A percentile compares a stretch with the other conserved stretches of the same genome.
Evolutionary conservation across 257 asterid species (phyloP).

Genomic region (Solanum chmielewskii): DNA sequence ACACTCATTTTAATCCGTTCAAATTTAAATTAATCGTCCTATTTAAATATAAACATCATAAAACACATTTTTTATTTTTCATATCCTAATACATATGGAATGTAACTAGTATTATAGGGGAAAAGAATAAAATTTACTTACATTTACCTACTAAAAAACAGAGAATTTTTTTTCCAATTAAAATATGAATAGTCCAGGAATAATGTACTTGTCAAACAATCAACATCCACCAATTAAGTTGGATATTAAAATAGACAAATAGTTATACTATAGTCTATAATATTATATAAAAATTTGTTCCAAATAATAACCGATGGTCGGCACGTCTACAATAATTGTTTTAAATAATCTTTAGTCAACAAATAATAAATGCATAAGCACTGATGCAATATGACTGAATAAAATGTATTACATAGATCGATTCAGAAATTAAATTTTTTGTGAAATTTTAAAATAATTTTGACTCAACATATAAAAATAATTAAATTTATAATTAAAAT

Average conservation of each 20-base stretch:
- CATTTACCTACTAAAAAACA: background rate
- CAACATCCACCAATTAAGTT: background rate
- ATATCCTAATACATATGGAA: background rate
- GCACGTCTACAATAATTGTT: background rate
- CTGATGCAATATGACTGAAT: background rate
- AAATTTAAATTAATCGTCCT: background rate
- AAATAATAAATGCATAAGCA: background rate
- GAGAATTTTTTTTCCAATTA: background rate
- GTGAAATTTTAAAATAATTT: accelerated
- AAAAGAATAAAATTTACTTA: background rate
- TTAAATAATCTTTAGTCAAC: background rate
- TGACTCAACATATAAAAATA: background rate
- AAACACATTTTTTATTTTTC: background rate
- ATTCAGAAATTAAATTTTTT: background rate
- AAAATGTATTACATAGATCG: accelerated
- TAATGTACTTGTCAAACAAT: background rate
- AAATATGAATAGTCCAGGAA: background rate
- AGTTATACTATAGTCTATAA: background rate
- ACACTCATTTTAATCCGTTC: background rate
- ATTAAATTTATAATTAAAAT: background rate
- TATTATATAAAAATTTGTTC: background rate
- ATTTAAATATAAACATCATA: background rate
- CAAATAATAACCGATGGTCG: background rate
- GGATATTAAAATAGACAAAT: background rate
- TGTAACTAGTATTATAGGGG: background rate